Evolutionary conservation across 129 eudicot species (phyloP).

Genomic region (Lactuca sativa): DNA sequence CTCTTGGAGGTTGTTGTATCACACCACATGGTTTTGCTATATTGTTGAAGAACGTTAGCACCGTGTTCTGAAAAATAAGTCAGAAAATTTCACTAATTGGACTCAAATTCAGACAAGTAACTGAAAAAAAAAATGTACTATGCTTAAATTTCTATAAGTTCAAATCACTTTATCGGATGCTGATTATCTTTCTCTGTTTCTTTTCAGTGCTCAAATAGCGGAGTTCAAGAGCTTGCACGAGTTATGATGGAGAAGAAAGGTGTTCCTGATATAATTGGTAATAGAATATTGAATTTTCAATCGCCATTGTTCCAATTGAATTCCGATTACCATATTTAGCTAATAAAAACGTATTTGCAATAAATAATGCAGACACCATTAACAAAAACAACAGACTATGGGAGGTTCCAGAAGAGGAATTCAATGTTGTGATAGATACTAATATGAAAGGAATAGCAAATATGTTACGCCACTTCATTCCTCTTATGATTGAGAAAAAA

Average conservation of each 20-base stretch:
- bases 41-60: no score
- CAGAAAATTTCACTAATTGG: background rate
- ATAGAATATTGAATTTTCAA: background rate
- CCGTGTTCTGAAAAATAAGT: no score
- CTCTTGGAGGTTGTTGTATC: no score
- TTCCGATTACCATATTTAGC: background rate
- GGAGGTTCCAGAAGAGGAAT: conserved; percentile 96
- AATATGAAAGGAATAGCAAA: conserved; percentile 84
- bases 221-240: conserved; percentile 78
- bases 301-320: background rate
- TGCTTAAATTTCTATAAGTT: background rate
- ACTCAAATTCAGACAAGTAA: background rate
- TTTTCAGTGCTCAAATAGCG: conserved; percentile 62
- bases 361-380: conserved; percentile 93
- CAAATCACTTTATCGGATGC: background rate
- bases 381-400: conserved; percentile 83
- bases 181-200: conserved; percentile 5
- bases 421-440: conserved; percentile 87
- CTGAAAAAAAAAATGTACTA: background rate
- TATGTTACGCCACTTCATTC: conserved; percentile 84
- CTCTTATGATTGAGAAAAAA: no score
- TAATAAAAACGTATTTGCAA: conserved; percentile 31
- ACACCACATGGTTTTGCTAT: no score
- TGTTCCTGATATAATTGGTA: conserved; percentile 92
- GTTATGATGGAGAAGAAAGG: conserved; percentile 78